Base-by-base conservation (phyloP, 2,329 filamentous ascomycete genomes). In the Cadophora sp. region DNA sequence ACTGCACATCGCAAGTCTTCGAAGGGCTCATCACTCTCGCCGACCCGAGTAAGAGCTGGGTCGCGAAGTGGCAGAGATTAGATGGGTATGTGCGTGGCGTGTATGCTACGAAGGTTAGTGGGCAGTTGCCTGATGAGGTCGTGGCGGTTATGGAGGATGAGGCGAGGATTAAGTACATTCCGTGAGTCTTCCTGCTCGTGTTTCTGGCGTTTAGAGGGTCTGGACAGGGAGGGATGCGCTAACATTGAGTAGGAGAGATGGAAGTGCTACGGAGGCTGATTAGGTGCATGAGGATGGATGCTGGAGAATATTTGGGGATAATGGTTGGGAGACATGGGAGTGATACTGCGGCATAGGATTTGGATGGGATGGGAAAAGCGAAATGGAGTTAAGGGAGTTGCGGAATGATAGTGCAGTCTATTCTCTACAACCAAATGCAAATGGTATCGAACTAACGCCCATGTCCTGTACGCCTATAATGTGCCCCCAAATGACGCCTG, bases 1-100 rank as follows among this genome's bases (percentile, higher is more conserved):
- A 94, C 81, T 97, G 94, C 86, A 99, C 96, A 22, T 97, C 93
- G 16, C 92, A 95, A 76, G 94, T 98, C 72, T 99, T 96, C 78
- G 96, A 99, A 79, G 96, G 96, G 58, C 82, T 97, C 71, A 93
- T 98, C 78, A 89, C 92, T 48, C 85, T 98, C 45, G 88, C 90
- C 58, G 90, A 97, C 78, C 94, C 94, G n/a, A 82, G 82, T 51
- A 87, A 85, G 73, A 96, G 92, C 76, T 99, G 96, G 96, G 93
- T 98, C 59, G 94, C 95, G n/a, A 92, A 93, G 78, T 98, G 94
- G 91, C 94, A 98, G 84, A 88, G 96, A 9, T 82, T 99, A 67
- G 93, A 97, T 78, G 88, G 88, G 64, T 98, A 97, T 79, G 91
- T 96, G 62, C 87, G 89, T 18, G 96, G 96, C 63, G 89, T 96